Conservation (phyloP, 805 yeast species). For the Saccharomycopsis schoenii region DNA sequence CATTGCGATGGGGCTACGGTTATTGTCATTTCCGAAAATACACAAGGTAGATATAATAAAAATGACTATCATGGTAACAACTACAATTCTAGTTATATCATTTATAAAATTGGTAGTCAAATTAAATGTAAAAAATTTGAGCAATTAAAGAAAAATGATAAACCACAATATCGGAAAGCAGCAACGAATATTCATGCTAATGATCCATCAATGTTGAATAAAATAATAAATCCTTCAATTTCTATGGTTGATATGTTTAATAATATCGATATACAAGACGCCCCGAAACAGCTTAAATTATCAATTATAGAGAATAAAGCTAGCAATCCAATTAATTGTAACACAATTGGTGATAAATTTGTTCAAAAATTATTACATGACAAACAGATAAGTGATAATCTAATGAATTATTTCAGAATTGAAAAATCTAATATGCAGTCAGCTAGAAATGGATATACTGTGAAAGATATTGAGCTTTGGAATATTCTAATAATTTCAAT, state of each 20-base stretch:
- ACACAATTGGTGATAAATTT: not conserved
- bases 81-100: not conserved
- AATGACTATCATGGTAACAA: not conserved
- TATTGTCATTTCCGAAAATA: not conserved
- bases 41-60: not conserved
- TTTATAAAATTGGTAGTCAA: not conserved
- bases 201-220: not conserved
- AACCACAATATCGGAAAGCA: not conserved
- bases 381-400: not conserved
- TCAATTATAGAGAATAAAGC: not conserved
- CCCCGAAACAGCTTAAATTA: not conserved
- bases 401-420: not conserved
- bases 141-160: not conserved
- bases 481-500: not conserved
- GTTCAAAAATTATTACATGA: not conserved
- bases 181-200: not conserved
- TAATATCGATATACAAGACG: not conserved
- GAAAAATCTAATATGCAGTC: not conserved
- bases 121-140: not conserved
- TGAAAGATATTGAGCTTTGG: not conserved
- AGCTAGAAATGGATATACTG: not conserved
- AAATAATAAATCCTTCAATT: not conserved
- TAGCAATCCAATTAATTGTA: not conserved
- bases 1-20: not conserved
- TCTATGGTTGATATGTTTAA: not conserved